Evolutionary conservation across 768 basidiomycete genomes (phyloP).

Genomic region (Hypholoma sublateritium): DNA sequence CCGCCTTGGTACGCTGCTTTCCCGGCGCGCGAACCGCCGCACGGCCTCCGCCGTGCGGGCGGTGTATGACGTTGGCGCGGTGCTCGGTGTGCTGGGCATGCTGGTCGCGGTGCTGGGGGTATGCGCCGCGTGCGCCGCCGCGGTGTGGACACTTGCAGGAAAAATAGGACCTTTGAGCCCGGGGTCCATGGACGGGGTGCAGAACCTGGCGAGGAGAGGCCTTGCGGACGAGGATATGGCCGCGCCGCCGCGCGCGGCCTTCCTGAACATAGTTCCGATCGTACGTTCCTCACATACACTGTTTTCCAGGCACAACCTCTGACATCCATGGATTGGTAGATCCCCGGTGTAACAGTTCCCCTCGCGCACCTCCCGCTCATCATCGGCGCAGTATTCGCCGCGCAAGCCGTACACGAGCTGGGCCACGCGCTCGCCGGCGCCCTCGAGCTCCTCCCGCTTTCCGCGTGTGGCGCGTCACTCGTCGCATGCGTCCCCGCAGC

Average conservation of each 20-base stretch:
- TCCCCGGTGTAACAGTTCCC: slow-evolving; percentile 83
- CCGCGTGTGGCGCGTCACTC: slow-evolving; percentile 60
- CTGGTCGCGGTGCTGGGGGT: not conserved
- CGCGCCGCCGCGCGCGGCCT: not conserved
- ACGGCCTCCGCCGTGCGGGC: slow-evolving; percentile 26
- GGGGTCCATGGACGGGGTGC: slow-evolving; percentile 1
- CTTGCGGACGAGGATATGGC: not conserved
- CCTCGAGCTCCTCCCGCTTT: slow-evolving; percentile 65
- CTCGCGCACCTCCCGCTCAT: slow-evolving; percentile 69
- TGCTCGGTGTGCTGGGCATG: slow-evolving; percentile 48
- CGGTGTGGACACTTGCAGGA: not conserved
- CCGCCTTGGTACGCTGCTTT: slow-evolving; percentile 33
- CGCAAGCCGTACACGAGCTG: slow-evolving; percentile 76
- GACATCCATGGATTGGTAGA: slow-evolving; percentile 39
- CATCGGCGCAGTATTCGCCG: slow-evolving; percentile 55
- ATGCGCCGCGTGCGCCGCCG: not conserved
- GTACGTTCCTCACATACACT: slow-evolving; percentile 20
- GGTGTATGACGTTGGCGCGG: slow-evolving; percentile 52
- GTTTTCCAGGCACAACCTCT: too few species aligned
- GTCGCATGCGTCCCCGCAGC: slow-evolving; percentile 70
- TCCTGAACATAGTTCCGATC: slow-evolving; percentile 27
- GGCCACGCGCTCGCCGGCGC: slow-evolving; percentile 81
- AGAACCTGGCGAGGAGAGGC: not conserved
- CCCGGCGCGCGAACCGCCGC: slow-evolving; percentile 23
- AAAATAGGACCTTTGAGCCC: not conserved